A percentile compares a stretch with the other conserved stretches of the same genome.
These are phyloP conservation scores for Starmera quercuum DNA, from an alignment of 805 yeast genomes.

Conservation along the genomic window DNA sequence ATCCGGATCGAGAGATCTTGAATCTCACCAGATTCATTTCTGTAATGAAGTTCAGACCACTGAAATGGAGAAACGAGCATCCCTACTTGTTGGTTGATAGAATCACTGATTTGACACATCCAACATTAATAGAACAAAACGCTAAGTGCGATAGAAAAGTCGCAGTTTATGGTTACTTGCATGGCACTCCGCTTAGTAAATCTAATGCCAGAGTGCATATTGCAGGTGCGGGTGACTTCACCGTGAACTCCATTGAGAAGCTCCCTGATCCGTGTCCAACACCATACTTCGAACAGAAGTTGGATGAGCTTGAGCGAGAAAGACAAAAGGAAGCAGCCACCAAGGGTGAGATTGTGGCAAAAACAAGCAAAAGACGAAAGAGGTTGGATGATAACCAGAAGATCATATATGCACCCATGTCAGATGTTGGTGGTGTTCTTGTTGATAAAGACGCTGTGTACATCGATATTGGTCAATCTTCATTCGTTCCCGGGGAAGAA, in stretches of 20 bases:
- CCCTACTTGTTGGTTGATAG: slow-evolving; percentile 90
- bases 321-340: slow-evolving; percentile 57
- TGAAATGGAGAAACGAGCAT: slow-evolving; percentile 98
- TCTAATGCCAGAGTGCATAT: slow-evolving; percentile 75
- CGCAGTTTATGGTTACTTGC: slow-evolving; percentile 89
- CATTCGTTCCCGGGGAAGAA: slow-evolving; percentile 57
- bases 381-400: slow-evolving; percentile 92
- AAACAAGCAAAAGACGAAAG: slow-evolving; percentile 75
- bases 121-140: slow-evolving; percentile 67
- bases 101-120: slow-evolving; percentile 90
- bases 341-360: slow-evolving; percentile 45
- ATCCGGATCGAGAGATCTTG: slow-evolving; percentile 93
- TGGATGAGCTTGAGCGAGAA: slow-evolving; percentile 77
- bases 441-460: slow-evolving; percentile 97
- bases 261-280: slow-evolving; percentile 99
- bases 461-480: slow-evolving; percentile 50
- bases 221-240: slow-evolving; percentile 92
- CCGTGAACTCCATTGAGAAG: slow-evolving; percentile 70
- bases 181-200: slow-evolving; percentile 79
- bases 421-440: slow-evolving; percentile 97
- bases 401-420: slow-evolving; percentile 97
- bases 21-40: slow-evolving; percentile 88
- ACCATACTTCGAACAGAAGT: slow-evolving; percentile 79
- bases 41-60: slow-evolving; percentile 98
- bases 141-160: slow-evolving; percentile 82